Evolutionary conservation across 1,284 basidiomycete species (phyloP), one percentile per base, ranked within the genome.

Genomic region (Irpex lacteus): DNA sequence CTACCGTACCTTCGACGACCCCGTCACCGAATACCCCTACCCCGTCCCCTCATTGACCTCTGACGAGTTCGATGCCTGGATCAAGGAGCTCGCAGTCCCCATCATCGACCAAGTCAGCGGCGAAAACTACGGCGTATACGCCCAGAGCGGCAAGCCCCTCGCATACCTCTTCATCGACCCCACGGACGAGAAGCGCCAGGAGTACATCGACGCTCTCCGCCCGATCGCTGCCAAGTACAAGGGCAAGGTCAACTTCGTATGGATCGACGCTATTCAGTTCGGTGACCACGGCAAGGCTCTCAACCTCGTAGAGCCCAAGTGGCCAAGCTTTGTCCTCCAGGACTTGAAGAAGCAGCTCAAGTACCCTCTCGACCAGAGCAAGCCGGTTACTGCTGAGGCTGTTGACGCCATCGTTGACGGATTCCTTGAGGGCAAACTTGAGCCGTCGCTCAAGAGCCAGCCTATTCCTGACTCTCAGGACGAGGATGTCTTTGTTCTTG

Each of bases 221-320:
- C 87, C 93, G 1, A 75, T 97, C 63, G 96, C 97, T 34, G 82
- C 88, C 66, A 86, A 88, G 74, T 85, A 87, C 84, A 95, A 94
- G 79, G 87, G 89, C 73, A 91, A 94, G 80, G 72, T 98, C 75
- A 98, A 98, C 89, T 97, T 99, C 78, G 97, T 99, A 69, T 98
- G 91, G 91, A 99, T 99, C 72, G 98, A 99, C 77, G 96, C 94
- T 21, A 81, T 91, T 81, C 96, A 95, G 79, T 99, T 96, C 73
- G 89, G 86, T 72, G 95, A 98, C 73, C 98, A 99, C 81, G 98
- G 92, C 72, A 96, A 96, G 80, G 91, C 93, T 8, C 86, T 99
- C 68, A 98, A 98, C 84, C 84, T 99, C 67, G 74, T 75, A 55
- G 91, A 94, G 73, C 78, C 87, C 69, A 89, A 91, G 73, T 98